Evolutionary conservation across 345 rosid species (phyloP).

Genomic region (Moringa oleifera): DNA sequence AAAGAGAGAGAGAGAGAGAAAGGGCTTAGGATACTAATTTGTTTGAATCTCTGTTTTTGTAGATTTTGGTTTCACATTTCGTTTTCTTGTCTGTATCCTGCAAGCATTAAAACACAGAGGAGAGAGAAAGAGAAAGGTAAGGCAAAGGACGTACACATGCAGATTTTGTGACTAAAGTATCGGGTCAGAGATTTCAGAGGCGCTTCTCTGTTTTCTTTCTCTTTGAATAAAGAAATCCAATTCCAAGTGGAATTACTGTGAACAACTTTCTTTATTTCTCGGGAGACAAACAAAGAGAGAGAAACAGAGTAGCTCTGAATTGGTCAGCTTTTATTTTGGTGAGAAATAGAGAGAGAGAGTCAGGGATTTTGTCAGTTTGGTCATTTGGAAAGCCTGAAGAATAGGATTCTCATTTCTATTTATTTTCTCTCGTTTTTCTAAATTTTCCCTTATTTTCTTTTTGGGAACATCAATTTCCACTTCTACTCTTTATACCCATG

Average conservation of each 20-base stretch:
- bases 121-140: constrained; percentile 16
- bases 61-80: background rate
- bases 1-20: constrained; percentile 22
- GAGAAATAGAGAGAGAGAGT: constrained; percentile 7
- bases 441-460: background rate
- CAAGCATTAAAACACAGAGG: constrained; percentile 7
- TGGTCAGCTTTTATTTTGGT: constrained; percentile 31
- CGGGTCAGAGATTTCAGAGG: constrained; percentile 75
- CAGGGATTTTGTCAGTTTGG: constrained; percentile 37
- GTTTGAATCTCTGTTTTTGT: constrained; percentile 6
- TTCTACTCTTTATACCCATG: no score
- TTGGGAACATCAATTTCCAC: constrained; percentile 5
- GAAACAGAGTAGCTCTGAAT: constrained; percentile 27
- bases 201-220: constrained; percentile 25
- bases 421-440: background rate
- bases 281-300: no score
- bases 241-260: constrained; percentile 33
- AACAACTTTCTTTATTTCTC: background rate
- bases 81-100: background rate
- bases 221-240: constrained; percentile 16
- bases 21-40: constrained; percentile 19
- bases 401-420: constrained; percentile 22
- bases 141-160: constrained; percentile 74
- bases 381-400: constrained; percentile 63
- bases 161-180: constrained; percentile 82